Evolutionary conservation across 106 monocot species (phyloP).

Genomic region (Acanthochlamys bracteata): DNA sequence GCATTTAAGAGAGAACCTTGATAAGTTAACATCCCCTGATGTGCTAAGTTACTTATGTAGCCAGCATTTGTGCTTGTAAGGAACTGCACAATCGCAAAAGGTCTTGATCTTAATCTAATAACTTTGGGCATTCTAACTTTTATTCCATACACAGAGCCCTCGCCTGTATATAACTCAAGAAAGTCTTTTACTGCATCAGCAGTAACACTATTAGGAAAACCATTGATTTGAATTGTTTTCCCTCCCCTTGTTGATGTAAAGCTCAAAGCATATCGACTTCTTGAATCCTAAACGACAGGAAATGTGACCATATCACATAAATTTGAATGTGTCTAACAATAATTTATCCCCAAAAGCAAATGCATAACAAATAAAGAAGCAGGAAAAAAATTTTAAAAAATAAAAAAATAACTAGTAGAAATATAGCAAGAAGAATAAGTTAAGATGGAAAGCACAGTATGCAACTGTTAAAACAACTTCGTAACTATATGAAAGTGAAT

Average conservation of each 20-base stretch:
- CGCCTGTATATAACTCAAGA: slow-evolving; percentile 40
- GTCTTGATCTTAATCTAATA: slow-evolving; percentile 19
- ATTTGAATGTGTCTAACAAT: no score
- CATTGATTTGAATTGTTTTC: slow-evolving; percentile 38
- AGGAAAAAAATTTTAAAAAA: no score
- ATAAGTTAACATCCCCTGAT: background rate
- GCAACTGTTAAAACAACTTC: no score
- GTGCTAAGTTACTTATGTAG: slow-evolving; percentile 4
- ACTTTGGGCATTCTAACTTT: slow-evolving; percentile 53
- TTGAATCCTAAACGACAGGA: no score
- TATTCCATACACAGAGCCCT: slow-evolving; percentile 44
- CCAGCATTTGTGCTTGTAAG: slow-evolving; percentile 20
- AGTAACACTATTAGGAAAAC: slow-evolving; percentile 36
- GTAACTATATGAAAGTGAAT: no score
- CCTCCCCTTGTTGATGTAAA: slow-evolving; percentile 25
- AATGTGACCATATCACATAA: no score
- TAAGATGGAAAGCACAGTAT: no score
- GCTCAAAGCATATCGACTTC: background rate
- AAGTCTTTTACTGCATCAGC: slow-evolving; percentile 30
- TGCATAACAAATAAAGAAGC: no score
- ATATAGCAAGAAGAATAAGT: no score
- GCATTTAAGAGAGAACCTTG: slow-evolving; percentile 16
- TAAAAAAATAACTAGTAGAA: no score
- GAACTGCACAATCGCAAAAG: slow-evolving; percentile 70
- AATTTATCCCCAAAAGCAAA: no score